Conservation (phyloP, 768 basidiomycete genomes). For the Tulasnella sp. region DNA sequence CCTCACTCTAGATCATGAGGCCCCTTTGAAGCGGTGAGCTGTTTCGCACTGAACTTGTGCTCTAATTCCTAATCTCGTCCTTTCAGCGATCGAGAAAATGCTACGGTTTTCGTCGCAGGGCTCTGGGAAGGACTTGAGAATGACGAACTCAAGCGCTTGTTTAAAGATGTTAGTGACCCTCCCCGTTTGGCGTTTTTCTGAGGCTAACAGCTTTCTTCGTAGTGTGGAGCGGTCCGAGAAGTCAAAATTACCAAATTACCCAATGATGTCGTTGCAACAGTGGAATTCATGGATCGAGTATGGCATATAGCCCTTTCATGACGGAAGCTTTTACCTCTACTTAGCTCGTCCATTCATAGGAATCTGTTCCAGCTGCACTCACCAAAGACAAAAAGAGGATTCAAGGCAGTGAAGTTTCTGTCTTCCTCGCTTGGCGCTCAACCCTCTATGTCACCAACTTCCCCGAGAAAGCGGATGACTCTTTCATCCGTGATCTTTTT, state of each 20-base stretch:
- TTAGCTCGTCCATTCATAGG: constrained; percentile 43
- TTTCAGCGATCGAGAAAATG: constrained; percentile 87
- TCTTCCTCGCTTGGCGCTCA: constrained; percentile 89
- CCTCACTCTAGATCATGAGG: not conserved
- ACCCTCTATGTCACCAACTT: constrained; percentile 97
- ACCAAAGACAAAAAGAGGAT: constrained; percentile 94
- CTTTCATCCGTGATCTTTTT: constrained; percentile 69
- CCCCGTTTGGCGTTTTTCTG: constrained; percentile 11
- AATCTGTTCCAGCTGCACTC: constrained; percentile 76
- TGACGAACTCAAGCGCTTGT: constrained; percentile 64
- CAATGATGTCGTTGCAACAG: constrained; percentile 66
- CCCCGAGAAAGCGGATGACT: constrained; percentile 78
- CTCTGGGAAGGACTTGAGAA: constrained; percentile 57
- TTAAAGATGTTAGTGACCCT: constrained; percentile 71
- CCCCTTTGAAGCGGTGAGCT: constrained; percentile 29
- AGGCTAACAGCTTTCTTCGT: not conserved
- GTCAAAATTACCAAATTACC: constrained; percentile 67
- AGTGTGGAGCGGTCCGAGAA: constrained; percentile 89
- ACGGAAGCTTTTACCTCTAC: not conserved
- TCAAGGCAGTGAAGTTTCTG: constrained; percentile 67
- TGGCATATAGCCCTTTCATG: constrained; percentile 33
- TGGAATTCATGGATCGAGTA: constrained; percentile 78
- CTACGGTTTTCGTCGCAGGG: constrained; percentile 82
- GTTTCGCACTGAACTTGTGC: not conserved
- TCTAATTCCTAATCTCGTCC: not conserved